phyloP scores from a whole-genome alignment of 768 basidiomycete genomes.

The Sarcodon sp. region DNA sequence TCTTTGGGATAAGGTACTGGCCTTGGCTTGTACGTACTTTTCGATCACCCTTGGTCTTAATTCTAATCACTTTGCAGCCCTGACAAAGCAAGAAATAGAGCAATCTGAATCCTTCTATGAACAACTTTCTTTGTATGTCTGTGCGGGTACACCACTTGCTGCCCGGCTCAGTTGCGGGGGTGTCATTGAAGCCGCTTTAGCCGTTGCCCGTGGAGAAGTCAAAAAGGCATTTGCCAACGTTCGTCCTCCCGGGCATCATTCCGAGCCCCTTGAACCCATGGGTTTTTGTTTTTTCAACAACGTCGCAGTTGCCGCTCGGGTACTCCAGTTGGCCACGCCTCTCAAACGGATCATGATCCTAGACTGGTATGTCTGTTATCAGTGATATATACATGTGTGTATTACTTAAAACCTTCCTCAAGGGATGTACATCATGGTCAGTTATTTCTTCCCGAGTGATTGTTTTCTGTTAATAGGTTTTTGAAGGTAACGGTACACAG shows the following conservation, averaged over 20 bases:
- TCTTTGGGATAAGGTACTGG: conserved; percentile 85
- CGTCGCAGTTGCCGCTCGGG: conserved; percentile 82
- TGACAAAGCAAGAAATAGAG: conserved; percentile 62
- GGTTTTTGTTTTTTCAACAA: conserved; percentile 99
- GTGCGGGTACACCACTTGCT: conserved; percentile 69
- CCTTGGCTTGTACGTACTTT: conserved; percentile 55
- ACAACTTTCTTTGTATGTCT: conserved; percentile 85
- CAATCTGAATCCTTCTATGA: conserved; percentile 80
- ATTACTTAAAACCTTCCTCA: conserved; percentile 1
- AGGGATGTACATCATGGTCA: conserved; percentile 96
- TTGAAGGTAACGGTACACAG: conserved; percentile 89
- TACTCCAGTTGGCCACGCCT: conserved; percentile 56
- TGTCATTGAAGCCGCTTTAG: conserved; percentile 80
- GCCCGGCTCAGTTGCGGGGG: conserved; percentile 90
- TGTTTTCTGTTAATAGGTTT: neutral
- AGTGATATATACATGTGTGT: neutral
- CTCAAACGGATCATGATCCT: conserved; percentile 81
- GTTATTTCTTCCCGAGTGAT: conserved; percentile 5
- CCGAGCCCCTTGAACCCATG: conserved; percentile 97
- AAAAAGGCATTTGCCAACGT: conserved; percentile 91
- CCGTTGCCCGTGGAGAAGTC: conserved; percentile 71
- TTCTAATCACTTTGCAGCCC: conserved; percentile 29
- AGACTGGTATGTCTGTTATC: conserved; percentile 65
- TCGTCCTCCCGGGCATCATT: conserved; percentile 95
- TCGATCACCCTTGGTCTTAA: neutral